A percentile compares a stretch with the other conserved stretches of the same genome.
Conservation (phyloP, 2,329 filamentous ascomycete species). For the Cladosporium sp. region DNA sequence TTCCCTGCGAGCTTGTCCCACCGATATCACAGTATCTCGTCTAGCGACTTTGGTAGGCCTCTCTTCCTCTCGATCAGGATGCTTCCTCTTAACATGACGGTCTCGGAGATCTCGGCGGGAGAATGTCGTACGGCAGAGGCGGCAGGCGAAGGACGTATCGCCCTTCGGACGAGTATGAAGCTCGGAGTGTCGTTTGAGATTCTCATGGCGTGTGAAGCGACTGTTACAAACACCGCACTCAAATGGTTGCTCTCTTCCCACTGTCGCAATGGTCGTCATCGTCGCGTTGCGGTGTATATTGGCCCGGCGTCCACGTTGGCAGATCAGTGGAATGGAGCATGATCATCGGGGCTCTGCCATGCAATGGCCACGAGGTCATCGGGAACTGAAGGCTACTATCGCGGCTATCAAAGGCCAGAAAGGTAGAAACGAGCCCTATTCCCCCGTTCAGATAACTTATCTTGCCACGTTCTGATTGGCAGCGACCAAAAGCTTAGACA, state of each 20-base stretch:
- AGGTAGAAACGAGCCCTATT: background rate
- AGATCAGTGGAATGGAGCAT: background rate
- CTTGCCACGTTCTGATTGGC: background rate
- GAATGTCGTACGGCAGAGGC: slow-evolving; percentile 43
- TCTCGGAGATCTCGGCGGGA: slow-evolving; percentile 43
- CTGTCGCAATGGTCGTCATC: background rate
- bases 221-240: slow-evolving; percentile 43
- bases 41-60: slow-evolving; percentile 19
- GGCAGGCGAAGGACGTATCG: slow-evolving; percentile 35
- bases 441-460: background rate
- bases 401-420: background rate
- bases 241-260: slow-evolving; percentile 38
- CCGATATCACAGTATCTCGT: slow-evolving; percentile 8
- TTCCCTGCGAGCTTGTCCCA: background rate
- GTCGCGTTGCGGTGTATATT: background rate
- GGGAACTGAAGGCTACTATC: slow-evolving; percentile 1
- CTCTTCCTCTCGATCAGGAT: slow-evolving; percentile 32
- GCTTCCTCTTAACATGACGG: slow-evolving; percentile 47
- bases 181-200: slow-evolving; percentile 45
- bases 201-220: slow-evolving; percentile 44
- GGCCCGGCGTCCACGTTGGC: background rate
- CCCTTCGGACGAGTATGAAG: slow-evolving; percentile 36
- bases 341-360: background rate
- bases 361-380: slow-evolving; percentile 3
- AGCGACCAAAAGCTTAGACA: background rate